Base-by-base conservation (phyloP, 179 eudicot genomes). In the Heliamphora pulchella region DNA sequence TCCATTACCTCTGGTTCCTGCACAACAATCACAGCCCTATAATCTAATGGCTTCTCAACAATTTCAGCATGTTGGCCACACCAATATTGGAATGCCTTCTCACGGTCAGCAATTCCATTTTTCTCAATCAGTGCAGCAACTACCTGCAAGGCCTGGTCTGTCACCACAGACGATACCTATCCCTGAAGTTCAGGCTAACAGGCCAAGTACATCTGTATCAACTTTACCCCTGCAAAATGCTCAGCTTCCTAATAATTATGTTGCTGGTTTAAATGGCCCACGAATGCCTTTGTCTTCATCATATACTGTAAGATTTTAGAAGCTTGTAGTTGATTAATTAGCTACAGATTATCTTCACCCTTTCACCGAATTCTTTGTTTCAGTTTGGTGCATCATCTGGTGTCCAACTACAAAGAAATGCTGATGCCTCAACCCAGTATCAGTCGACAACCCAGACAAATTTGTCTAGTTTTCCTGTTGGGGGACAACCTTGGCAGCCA, bases 11-110 rank as follows among this genome's bases (percentile, higher is more conserved):
- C 78, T 71, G 39, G 81, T 61, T 80, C 91, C 91, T 72, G 74
- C 91, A 43, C 94, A 82, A 69, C 96, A 86, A 66, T 62, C 92
- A 63, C 96, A 88, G 80, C 90, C 91, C 80, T 93, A 87, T 82
- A 82, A 85, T 81, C 84, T 91, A 17, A 20, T 87, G 81, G 81
- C 84, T 61, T 71, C 96, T 79, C 97, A 89, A 70, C 98, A 94
- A 78, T 94, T 87, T 83, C 91, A 86, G 84, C 84, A 89, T 69
- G 87, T 86, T 76, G 92, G 91, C 71, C 84, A 74, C 44, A 66
- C 91, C 74, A 90, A 91, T 82, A 46, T 87, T 53, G 96, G 88
- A 80, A 78, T 91, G 86, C 89, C 92, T 81, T 84, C 91, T 78
- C 87, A 80, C 67, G 81, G 82, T 78, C 91, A 88, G 75, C 94